Evolutionary conservation across 2,329 filamentous ascomycete genomes (phyloP), one percentile per base, ranked within the genome.

Genomic region (Cladosporium velox): DNA sequence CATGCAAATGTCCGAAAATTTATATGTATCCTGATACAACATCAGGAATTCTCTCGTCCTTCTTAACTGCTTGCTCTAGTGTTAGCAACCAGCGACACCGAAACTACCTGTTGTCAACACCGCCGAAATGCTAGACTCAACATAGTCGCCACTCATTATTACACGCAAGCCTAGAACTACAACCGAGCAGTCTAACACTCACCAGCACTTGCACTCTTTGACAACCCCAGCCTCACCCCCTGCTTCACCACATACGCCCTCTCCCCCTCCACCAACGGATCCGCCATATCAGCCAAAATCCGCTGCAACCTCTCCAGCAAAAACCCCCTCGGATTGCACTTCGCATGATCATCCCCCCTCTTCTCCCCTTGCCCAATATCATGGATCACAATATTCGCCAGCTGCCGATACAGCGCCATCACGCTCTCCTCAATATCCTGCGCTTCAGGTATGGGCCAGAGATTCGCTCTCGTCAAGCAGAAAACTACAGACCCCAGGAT

Each of bases 401-500:
- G 58, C 32, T 41, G 55, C 15, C 65, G 61, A 49, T 66, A 66
- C 5, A 66, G 47, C 8, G 41, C 54, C 41, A 64, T 32, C 6
- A 67, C 62, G 32, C 64, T 68, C 18, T 69, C 64, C 1, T 65
- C 21, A 11, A 66, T 35, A 18, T 63, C 41, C 5, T 58, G 55
- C 32, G 55, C 18, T 4, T 32, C 30, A 4, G 67, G 67, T 15
- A 70, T 47, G 2, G 76, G 77, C 76, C 75, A 78, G 3, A 77
- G 72, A 7, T 72, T 72, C 4, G 75, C 75, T 28, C 76, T 67
- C 12, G 72, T 72, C 5, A 78, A 73, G 57, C 76, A 77, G 21
- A 77, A 78, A 0, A 74, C 75, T 65, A 78, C 71, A 1, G 76
- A 78, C 1, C 76, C 76, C 0, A 78, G 69, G 10, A 78, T 78